phyloP scores from a whole-genome alignment of 106 monocot genomes.

The Apostasia ramifera region DNA sequence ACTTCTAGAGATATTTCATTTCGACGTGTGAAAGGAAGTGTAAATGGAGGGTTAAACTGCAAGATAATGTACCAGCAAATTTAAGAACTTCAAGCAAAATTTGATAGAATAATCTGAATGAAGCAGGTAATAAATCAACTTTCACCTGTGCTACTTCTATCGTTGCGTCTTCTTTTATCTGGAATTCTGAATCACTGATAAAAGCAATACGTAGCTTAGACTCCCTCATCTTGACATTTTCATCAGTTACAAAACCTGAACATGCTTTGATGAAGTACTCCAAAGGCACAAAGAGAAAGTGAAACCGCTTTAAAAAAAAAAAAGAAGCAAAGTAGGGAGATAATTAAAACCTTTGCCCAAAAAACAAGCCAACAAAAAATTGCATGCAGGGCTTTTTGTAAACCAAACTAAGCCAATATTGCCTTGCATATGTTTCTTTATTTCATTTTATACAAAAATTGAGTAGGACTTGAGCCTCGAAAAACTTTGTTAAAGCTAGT shows the following conservation, averaged over 20 bases:
- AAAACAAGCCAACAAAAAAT: too few species aligned
- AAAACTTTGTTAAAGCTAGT: too few species aligned
- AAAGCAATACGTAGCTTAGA: slow-evolving; percentile 44
- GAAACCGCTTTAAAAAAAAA: too few species aligned
- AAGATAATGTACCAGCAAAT: slow-evolving; percentile 7
- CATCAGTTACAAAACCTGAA: slow-evolving; percentile 74
- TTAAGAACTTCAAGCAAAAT: background rate
- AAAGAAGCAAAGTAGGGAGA: too few species aligned
- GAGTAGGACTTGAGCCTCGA: too few species aligned
- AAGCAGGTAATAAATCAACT: background rate
- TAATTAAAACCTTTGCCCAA: too few species aligned
- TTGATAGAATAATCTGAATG: background rate
- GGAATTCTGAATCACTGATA: slow-evolving; percentile 41
- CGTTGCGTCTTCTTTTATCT: slow-evolving; percentile 44
- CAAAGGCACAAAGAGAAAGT: too few species aligned
- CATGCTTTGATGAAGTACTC: too few species aligned
- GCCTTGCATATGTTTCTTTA: too few species aligned
- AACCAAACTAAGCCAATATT: too few species aligned
- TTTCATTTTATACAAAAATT: too few species aligned
- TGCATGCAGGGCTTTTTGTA: too few species aligned
- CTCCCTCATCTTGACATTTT: slow-evolving; percentile 46
- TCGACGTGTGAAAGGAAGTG: slow-evolving; percentile 76
- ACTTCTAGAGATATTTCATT: slow-evolving; percentile 84
- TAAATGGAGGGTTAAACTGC: slow-evolving; percentile 89
- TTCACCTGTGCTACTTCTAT: slow-evolving; percentile 86